Conservation (phyloP, 1,284 basidiomycete species). For the Afroboletus lepidellus region DNA sequence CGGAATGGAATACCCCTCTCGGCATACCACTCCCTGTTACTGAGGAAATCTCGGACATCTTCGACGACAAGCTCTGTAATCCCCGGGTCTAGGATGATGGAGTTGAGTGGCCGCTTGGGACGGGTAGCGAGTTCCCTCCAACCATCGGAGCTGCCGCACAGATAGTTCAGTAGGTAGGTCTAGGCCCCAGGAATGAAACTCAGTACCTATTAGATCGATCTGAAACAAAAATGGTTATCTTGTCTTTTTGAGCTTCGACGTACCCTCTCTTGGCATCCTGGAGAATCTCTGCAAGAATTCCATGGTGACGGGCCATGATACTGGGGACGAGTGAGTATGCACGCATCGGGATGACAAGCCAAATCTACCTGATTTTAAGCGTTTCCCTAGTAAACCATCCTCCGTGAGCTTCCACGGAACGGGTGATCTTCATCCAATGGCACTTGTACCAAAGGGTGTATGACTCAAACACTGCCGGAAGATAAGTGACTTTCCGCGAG, state of each 20-base stretch:
- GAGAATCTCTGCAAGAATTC: conserved; percentile 49
- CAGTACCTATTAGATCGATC: conserved; percentile 44
- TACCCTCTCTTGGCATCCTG: conserved; percentile 57
- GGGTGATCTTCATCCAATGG: conserved; percentile 46
- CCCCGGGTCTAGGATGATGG: conserved; percentile 67
- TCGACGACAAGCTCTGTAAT: conserved; percentile 61
- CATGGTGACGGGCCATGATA: conserved; percentile 50
- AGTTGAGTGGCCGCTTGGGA: conserved; percentile 60
- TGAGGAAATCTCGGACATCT: conserved; percentile 67
- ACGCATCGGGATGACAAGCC: neutral
- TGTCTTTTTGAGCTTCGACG: conserved; percentile 48
- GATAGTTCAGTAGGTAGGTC: neutral
- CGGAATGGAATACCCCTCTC: conserved; percentile 70
- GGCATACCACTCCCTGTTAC: conserved; percentile 65
- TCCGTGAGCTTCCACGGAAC: conserved; percentile 11
- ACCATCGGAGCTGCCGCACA: conserved; percentile 19
- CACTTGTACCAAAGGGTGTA: conserved; percentile 52
- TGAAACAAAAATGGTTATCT: conserved; percentile 56
- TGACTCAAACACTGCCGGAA: conserved; percentile 45
- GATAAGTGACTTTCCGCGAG: conserved; percentile 42
- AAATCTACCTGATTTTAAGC: neutral
- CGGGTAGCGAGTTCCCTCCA: conserved; percentile 60
- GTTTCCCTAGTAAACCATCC: conserved; percentile 25
- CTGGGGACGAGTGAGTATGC: conserved; percentile 30
- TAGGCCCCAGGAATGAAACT: conserved; percentile 2